Evolutionary conservation across 106 monocot genomes (phyloP), one percentile per base, ranked within the genome.

Genomic region (Allium fistulosum): DNA sequence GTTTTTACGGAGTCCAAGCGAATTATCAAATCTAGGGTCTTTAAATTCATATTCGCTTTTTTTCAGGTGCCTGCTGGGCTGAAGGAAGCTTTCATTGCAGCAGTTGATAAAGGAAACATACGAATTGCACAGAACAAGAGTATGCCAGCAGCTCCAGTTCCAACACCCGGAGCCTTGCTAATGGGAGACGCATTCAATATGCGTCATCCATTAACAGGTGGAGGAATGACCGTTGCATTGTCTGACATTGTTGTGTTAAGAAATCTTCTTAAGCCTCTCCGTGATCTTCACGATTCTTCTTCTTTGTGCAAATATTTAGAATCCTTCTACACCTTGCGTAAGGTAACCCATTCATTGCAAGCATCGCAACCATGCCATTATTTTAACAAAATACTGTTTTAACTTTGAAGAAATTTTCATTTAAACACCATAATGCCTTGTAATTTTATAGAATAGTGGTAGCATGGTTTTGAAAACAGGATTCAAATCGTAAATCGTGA

Each of bases 141-240:
- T 71, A 97, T 97, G 96, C 96, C 96, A 17, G 96, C 96, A 55
- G 72, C 83, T 73, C 92, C 96, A 26, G 75, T 70, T 71, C 96
- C 92, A 15, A 97, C 92, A 47, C 96, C 96, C 57, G 96, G 96
- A 59, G 96, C 92, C 14, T 76, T 97, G 6, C 53, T 97, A 51
- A 83, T 97, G 96, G 96, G 96, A 9, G 96, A 97, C 77, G 96
- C 96, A 17, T 97, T 97, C 80, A 97, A 97, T 65, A 97, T 97
- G 96, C 83, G 96, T 11, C 96, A 97, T 79, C 92, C 96, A 18
- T 69, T 97, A 68, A 89, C 96, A 9, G 96, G 96, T 47, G 96
- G 96, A 28, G 96, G 96, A 59, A 97, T 97, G 96, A 97, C 92
- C 4, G 96, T 97, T 17, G 92, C 86, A 45, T 70, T 97, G 53